Evolutionary conservation across 2,329 filamentous ascomycete genomes (phyloP), one percentile per base, ranked within the genome.

Genomic region (Phialophora chinensis): DNA sequence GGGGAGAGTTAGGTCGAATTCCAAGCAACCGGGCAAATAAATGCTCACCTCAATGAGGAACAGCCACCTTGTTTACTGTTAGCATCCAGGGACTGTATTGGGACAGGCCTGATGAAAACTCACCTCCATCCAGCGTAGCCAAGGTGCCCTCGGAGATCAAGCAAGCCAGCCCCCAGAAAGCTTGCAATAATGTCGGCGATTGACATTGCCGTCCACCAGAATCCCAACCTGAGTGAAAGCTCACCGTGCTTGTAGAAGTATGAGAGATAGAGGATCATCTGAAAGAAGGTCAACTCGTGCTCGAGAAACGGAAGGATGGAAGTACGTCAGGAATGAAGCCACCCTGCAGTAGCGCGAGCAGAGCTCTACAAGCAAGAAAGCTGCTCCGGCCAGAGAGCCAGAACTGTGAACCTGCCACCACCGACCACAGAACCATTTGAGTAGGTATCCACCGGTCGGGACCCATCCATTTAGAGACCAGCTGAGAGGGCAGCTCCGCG

Each of bases 401-500:
- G 4, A 83, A 82, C 72, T 87, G 85, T 63, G 77, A 77, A 10
- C 77, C 75, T 0, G 86, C 82, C 6, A 87, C 81, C 3, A 86
- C 69, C 70, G 83, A 86, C 85, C 85, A 87, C 3, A 82, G 78
- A 4, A 82, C 76, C 79, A 88, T 86, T 71, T 87, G 85, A 60
- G 84, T 76, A 0, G 86, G 87, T 58, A 88, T 87, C 85, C 85
- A 88, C 29, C 83, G 80, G 68, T 88, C 86, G 0, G 84, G 85
- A 0, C 84, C 86, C 61, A 86, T 74, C 80, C 81, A 86, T 74
- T 89, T 86, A 42, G 60, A 62, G 14, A 88, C 78, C 17, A 90
- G 78, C 72, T 89, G 86, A 0, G 86, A 88, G 0, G 87, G 87
- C 0, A 90, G 78, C 72, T 88, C 86, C 0, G 86, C 82, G 20